Evolutionary conservation across 192 early-diverging fungal genomes (phyloP), one percentile per base, ranked within the genome.

Genomic region (Podochytrium sp.): DNA sequence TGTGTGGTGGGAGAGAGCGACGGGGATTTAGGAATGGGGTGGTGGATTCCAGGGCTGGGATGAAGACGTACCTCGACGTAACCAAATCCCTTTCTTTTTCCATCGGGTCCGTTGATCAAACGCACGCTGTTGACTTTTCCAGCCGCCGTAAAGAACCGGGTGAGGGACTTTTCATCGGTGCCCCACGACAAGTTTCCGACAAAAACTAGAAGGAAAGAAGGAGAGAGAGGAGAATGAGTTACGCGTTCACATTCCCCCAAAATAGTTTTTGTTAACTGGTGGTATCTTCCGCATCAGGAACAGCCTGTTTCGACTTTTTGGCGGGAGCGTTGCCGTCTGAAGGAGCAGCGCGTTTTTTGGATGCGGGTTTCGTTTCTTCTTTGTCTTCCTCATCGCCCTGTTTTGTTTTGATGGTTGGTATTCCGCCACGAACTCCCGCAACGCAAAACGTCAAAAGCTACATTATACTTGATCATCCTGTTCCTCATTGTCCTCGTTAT

Each of bases 1-100:
- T n/a, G n/a, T n/a, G n/a, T n/a, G n/a, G n/a, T n/a, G 95, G 92
- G 35, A 97, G 86, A 83, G 95, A 95, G 67, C 89, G n/a, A n/a
- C 94, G 77, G 92, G 95, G 47, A n/a, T n/a, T n/a, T n/a, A n/a
- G n/a, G n/a, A n/a, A n/a, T n/a, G n/a, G n/a, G n/a, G n/a, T n/a
- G n/a, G n/a, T n/a, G n/a, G n/a, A n/a, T n/a, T n/a, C n/a, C n/a
- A n/a, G n/a, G n/a, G n/a, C n/a, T n/a, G n/a, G n/a, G n/a, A n/a
- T n/a, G n/a, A n/a, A n/a, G n/a, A n/a, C n/a, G n/a, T n/a, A n/a
- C n/a, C n/a, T 65, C 63, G 33, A 65, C 41, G 41, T 65, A 76
- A 30, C 35, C 71, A 32, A 60, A 85, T 23, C 93, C 93, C 79
- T 91, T 93, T 50, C 92, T 87, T 65, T 81, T 81, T 47, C 91